phyloP scores from a whole-genome alignment of 2,329 filamentous ascomycete species.

The Aspergillus floridensis region DNA sequence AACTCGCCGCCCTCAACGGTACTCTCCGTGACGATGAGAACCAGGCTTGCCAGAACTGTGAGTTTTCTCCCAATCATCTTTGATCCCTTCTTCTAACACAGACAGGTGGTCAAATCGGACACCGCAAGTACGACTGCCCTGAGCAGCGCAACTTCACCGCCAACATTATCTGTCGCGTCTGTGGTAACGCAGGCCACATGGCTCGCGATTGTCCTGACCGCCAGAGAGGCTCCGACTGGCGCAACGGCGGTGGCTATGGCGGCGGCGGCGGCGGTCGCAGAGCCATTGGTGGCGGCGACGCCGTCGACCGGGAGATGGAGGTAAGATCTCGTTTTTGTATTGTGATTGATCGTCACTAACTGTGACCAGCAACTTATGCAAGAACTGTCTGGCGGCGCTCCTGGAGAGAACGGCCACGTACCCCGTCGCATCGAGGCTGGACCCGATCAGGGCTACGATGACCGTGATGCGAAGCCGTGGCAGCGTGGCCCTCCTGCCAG shows the following conservation, averaged over 20 bases:
- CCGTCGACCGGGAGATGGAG: conserved; percentile 91
- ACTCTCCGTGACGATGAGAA: conserved; percentile 98
- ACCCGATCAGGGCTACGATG: conserved; percentile 55
- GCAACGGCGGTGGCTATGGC: conserved; percentile 63
- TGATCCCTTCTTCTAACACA: background rate
- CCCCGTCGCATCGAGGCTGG: conserved; percentile 85
- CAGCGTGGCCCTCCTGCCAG: conserved; percentile 73
- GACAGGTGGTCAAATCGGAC: conserved; percentile 84
- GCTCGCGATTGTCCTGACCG: conserved; percentile 95
- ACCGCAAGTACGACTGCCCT: conserved; percentile 97
- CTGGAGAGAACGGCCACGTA: conserved; percentile 56
- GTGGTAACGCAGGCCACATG: conserved; percentile 97
- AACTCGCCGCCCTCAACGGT: conserved; percentile 96
- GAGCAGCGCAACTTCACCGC: conserved; percentile 98
- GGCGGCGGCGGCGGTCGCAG: conserved; percentile 44
- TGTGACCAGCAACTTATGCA: conserved; percentile 81
- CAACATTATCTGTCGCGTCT: conserved; percentile 97
- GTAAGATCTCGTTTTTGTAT: conserved; percentile 50
- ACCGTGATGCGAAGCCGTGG: conserved; percentile 73
- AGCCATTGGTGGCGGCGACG: conserved; percentile 74
- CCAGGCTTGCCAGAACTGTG: conserved; percentile 96
- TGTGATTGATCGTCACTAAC: background rate
- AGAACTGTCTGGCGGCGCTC: conserved; percentile 77
- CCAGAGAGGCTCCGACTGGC: conserved; percentile 86
- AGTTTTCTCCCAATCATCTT: conserved; percentile 24